Evolutionary conservation across 148 eudicot species (phyloP), one percentile per base, ranked within the genome.

Genomic region (Selenicereus undatus): DNA sequence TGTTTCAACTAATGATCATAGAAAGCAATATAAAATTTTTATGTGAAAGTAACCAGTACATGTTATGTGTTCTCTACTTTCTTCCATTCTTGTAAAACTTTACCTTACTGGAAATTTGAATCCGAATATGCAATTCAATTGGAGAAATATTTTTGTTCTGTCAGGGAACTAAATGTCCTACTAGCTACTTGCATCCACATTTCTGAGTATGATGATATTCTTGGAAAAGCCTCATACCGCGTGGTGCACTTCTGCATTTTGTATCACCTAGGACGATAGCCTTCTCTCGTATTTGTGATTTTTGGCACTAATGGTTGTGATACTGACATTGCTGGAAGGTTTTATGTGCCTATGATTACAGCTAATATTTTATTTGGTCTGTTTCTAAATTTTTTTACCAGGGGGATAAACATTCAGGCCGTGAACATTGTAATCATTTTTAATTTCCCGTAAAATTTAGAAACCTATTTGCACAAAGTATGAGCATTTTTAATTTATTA

Each of bases 391-490:
- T 81, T 93, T 77, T 93, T 93, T 75, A 94, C n/a, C 98, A 9
- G 89, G 98, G 98, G 98, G 69, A 94, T 94, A 81, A 97, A 94
- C 84, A 93, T 93, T 81, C 98, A 93, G 86, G 96, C 96, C 8
- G 96, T 93, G 73, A 93, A 93, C 81, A 93, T 93, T 74, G 98
- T 93, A 29, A 90, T 93, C 83, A 93, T 91, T 81, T 93, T 92
- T 76, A 96, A 94, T 87, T 94, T 92, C 66, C 98, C 94, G 2
- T 91, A 86, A 80, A 94, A 91, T 51, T 79, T 97, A 27, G 96
- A 93, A 81, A 93, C 98, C 75, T 93, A 93, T 77, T 83, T 93
- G 48, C 97, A 93, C 75, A 86, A 96, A 87, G 98, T 93, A 93
- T 45, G 94, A 32, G 32, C 1, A 32, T 32, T 32, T 32, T 32